These are phyloP conservation scores for Psilocybe cyanescens DNA, from an alignment of 768 basidiomycete genomes.

Conservation along the genomic window DNA sequence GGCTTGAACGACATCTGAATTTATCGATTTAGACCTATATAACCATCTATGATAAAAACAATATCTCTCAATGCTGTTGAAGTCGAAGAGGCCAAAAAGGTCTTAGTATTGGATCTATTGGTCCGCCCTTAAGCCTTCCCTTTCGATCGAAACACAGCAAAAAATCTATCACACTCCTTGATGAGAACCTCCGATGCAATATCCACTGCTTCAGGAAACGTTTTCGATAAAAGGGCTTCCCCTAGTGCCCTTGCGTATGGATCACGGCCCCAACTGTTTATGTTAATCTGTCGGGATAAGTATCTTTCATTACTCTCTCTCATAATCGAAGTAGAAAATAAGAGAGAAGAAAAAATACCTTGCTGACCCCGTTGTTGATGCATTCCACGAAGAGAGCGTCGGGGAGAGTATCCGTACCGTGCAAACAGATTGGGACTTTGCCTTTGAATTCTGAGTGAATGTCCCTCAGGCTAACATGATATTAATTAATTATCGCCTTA, in stretches of 20 bases:
- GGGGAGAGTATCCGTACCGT: conserved; percentile 49
- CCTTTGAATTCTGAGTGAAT: conserved; percentile 39
- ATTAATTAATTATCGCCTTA: not conserved
- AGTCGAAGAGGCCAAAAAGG: too few relatives aligned
- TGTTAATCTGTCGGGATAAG: conserved; percentile 37
- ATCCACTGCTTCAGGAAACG: conserved; percentile 50
- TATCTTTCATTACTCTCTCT: not conserved
- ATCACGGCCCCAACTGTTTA: conserved; percentile 51
- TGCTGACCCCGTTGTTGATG: conserved; percentile 49
- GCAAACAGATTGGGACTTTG: conserved; percentile 42
- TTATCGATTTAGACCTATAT: too few relatives aligned
- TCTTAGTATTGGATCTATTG: too few relatives aligned
- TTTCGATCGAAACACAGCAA: conserved; percentile 41
- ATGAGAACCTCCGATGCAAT: conserved; percentile 47
- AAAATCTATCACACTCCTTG: conserved; percentile 43
- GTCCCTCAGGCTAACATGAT: conserved; percentile 35
- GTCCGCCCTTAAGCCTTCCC: conserved; percentile 35
- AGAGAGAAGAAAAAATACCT: conserved; percentile 27
- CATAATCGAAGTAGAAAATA: too few relatives aligned
- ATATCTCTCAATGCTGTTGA: too few relatives aligned
- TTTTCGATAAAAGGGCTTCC: conserved; percentile 33
- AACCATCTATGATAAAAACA: too few relatives aligned
- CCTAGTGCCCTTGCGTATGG: conserved; percentile 41
- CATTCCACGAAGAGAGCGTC: conserved; percentile 48
- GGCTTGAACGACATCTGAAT: too few relatives aligned